Percentiles rank a stretch among this genome's conserved stretches.
Evolutionary conservation across 129 eudicot species (phyloP).

Genomic region (Saussurea involucrata): DNA sequence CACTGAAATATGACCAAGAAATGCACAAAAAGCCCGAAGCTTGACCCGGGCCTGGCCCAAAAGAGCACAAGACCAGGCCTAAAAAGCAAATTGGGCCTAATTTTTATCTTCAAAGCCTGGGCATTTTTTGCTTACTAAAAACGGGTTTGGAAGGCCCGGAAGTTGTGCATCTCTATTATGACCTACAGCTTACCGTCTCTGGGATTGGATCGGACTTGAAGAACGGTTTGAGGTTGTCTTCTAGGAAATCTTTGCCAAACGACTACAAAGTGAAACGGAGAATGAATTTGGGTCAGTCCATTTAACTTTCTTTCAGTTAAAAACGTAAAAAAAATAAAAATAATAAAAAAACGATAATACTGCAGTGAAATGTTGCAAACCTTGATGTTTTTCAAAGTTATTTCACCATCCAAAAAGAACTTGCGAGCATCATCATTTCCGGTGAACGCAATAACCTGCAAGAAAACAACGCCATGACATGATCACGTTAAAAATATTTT

Average conservation of each 20-base stretch:
- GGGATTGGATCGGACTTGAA: constrained; percentile 89
- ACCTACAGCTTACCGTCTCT: constrained; percentile 50
- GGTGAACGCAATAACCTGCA: constrained; percentile 71
- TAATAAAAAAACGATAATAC: no score
- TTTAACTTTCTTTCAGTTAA: neutral
- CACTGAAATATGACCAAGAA: no score
- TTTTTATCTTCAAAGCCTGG: neutral
- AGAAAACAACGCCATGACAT: neutral
- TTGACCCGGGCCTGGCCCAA: no score
- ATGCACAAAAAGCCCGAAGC: no score
- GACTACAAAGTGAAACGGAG: constrained; percentile 30
- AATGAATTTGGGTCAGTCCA: neutral
- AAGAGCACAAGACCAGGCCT: no score
- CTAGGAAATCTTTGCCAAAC: constrained; percentile 61
- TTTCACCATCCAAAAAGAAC: constrained; percentile 62
- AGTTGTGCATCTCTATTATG: neutral
- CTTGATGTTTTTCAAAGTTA: constrained; percentile 62
- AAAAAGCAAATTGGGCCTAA: no score
- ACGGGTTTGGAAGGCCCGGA: neutral
- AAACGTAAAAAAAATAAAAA: no score
- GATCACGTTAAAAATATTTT: neutral
- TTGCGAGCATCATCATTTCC: constrained; percentile 68
- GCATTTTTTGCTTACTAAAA: neutral
- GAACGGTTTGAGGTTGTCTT: constrained; percentile 87
- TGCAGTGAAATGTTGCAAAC: constrained; percentile 25